Conservation (phyloP, 345 rosid genomes). For the Aquilaria malaccensis region DNA sequence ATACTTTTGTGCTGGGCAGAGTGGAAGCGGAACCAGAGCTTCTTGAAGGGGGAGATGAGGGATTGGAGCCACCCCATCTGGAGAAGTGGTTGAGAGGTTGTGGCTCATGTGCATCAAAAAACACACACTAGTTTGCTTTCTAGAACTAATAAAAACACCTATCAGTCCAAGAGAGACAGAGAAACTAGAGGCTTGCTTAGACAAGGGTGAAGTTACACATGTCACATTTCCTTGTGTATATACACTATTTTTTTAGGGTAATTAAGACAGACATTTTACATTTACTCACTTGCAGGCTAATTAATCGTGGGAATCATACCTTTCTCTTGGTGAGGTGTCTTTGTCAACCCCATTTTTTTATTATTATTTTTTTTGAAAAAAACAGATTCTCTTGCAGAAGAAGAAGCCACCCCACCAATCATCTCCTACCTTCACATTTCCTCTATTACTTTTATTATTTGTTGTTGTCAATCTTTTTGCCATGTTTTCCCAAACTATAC, state of each 20-base stretch:
- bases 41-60: conserved; percentile 89
- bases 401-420: conserved; percentile 66
- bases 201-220: conserved; percentile 21
- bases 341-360: conserved; percentile 32
- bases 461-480: background rate
- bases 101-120: conserved; percentile 32
- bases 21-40: conserved; percentile 78
- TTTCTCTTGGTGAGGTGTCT: conserved; percentile 52
- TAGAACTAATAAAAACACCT: no score
- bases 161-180: conserved; percentile 3
- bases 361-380: no score
- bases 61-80: conserved; percentile 84
- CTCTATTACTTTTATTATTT: no score
- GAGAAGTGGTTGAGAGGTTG: conserved; percentile 21
- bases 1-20: conserved; percentile 69
- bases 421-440: conserved; percentile 45
- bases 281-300: conserved; percentile 33
- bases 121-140: no score
- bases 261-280: conserved; percentile 3
- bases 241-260: background rate
- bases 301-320: conserved; percentile 28
- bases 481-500: background rate
- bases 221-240: conserved; percentile 8
- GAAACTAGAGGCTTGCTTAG: conserved; percentile 31
- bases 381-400: conserved; percentile 26